phyloP scores from a whole-genome alignment of 768 basidiomycete genomes.

The Suillus bovinus region DNA sequence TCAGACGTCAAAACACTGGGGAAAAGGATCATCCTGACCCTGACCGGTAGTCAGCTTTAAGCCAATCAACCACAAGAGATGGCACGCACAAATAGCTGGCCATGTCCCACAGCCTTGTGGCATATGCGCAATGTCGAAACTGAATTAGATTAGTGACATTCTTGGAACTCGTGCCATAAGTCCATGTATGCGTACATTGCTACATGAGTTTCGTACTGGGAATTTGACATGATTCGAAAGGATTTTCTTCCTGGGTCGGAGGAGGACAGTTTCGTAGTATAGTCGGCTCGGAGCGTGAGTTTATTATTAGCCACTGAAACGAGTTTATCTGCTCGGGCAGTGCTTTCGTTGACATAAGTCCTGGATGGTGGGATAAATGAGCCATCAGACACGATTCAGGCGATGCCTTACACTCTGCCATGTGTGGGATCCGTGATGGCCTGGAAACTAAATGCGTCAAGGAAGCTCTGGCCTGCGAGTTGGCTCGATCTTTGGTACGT shows the following conservation, averaged over 20 bases:
- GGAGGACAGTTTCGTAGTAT: conserved; percentile 30
- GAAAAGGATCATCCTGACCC: conserved; percentile 22
- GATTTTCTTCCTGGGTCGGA: conserved; percentile 36
- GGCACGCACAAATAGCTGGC: conserved; percentile 36
- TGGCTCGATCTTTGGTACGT: conserved; percentile 49
- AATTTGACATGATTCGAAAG: conserved; percentile 35
- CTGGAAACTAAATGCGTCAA: conserved; percentile 31
- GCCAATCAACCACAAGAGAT: neutral
- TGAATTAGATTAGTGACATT: conserved; percentile 6
- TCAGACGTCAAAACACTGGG: conserved; percentile 9
- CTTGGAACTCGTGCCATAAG: neutral
- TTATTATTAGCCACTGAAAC: conserved; percentile 51
- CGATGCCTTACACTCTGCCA: conserved; percentile 32
- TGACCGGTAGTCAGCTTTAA: conserved; percentile 12
- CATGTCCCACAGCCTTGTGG: conserved; percentile 41
- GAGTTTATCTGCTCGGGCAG: conserved; percentile 54
- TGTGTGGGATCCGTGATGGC: conserved; percentile 34
- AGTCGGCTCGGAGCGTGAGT: conserved; percentile 34
- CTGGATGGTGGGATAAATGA: conserved; percentile 20
- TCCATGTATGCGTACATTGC: conserved; percentile 26
- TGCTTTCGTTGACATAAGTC: conserved; percentile 46
- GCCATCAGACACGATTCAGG: neutral
- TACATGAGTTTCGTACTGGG: conserved; percentile 34
- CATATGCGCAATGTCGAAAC: conserved; percentile 39
- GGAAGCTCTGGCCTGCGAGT: conserved; percentile 47